Evolutionary conservation across 2,329 filamentous ascomycete species (phyloP).

Genomic region (Hypoxylon sp.): DNA sequence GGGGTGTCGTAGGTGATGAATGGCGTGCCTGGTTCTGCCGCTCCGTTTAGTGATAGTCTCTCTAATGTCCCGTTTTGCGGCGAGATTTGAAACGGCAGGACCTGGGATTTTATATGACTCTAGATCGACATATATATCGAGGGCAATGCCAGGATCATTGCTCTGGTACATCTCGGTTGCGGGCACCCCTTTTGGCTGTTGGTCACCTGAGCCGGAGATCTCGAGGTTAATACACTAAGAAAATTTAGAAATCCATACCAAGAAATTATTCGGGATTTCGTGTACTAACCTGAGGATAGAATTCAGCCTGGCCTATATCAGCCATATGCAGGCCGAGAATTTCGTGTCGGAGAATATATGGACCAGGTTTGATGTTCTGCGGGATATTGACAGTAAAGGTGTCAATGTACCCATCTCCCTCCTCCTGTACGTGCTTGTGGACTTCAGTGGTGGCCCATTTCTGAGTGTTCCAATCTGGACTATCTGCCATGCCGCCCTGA

Average conservation of each 20-base stretch:
- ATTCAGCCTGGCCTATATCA: constrained; percentile 40
- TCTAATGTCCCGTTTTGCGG: constrained; percentile 16
- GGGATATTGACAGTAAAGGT: constrained; percentile 49
- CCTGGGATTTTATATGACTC: constrained; percentile 42
- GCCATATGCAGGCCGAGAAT: constrained; percentile 49
- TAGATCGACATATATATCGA: constrained; percentile 42
- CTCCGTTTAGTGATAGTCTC: background rate
- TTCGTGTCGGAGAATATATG: constrained; percentile 48
- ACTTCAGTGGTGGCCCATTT: constrained; percentile 60
- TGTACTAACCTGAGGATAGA: constrained; percentile 46
- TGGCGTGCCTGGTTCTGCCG: background rate
- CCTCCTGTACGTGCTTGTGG: constrained; percentile 57
- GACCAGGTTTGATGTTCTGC: constrained; percentile 51
- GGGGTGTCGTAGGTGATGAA: constrained; percentile 27
- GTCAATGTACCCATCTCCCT: constrained; percentile 63
- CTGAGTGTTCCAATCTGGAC: constrained; percentile 61
- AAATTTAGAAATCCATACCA: background rate
- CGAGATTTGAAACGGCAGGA: constrained; percentile 22
- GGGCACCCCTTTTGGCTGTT: constrained; percentile 29
- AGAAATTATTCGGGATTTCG: background rate
- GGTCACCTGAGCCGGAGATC: constrained; percentile 39
- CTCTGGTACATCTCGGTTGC: constrained; percentile 41
- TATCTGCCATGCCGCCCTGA: constrained; percentile 49
- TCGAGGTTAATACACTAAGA: constrained; percentile 47
- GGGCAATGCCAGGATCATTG: constrained; percentile 37